A percentile compares a stretch with the other conserved stretches of the same genome.
These are phyloP conservation scores for Peronospora destructor DNA, from an alignment of 352 stramenopile species.

Conservation along the genomic window DNA sequence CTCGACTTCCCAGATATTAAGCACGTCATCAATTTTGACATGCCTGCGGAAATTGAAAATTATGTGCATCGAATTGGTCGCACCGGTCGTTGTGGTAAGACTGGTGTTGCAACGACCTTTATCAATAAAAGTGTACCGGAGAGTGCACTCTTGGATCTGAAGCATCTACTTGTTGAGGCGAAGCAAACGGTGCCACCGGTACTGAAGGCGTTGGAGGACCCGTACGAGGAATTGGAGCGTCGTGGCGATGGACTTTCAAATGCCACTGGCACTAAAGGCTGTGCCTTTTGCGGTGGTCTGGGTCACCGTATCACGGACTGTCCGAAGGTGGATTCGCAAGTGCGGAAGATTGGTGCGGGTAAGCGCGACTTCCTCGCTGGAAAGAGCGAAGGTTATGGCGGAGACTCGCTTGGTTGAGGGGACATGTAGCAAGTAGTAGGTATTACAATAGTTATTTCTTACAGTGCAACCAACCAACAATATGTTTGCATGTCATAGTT, in stretches of 20 bases:
- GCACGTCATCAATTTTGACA: conserved; percentile 99
- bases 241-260: conserved; percentile 41
- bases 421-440: conserved; percentile 5
- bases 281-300: conserved; percentile 97
- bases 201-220: conserved; percentile 96
- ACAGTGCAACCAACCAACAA: not conserved
- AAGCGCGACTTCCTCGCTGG: conserved; percentile 92
- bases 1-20: conserved; percentile 99
- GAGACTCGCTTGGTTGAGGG: conserved; percentile 81
- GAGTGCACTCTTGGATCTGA: conserved; percentile 96
- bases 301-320: conserved; percentile 98
- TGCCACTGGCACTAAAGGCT: conserved; percentile 88
- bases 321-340: conserved; percentile 98
- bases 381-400: conserved; percentile 89
- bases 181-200: conserved; percentile 97
- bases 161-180: conserved; percentile 96
- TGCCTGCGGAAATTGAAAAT: conserved; percentile 99
- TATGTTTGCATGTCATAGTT: not conserved
- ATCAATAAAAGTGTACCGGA: conserved; percentile 97
- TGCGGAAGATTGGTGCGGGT: conserved; percentile 89
- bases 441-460: conserved; percentile 7
- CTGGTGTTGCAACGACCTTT: conserved; percentile 96
- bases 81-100: conserved; percentile 97
- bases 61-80: conserved; percentile 99
- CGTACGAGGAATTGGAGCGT: conserved; percentile 83